These are phyloP conservation scores for Amanita fuliginea DNA, from an alignment of 768 basidiomycete species.

Conservation along the genomic window DNA sequence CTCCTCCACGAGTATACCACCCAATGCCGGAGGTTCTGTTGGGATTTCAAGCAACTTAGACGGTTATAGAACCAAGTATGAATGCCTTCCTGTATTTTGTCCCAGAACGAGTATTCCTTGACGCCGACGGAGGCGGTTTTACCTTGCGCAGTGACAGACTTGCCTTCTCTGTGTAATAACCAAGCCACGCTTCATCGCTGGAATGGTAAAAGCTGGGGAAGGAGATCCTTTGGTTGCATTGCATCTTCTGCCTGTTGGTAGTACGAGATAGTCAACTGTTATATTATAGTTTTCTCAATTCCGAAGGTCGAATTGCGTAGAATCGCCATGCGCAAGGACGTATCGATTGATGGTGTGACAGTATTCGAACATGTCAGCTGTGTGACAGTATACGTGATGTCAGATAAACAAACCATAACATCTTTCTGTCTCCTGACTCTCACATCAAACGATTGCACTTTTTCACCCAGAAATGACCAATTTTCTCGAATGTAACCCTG, in stretches of 20 bases:
- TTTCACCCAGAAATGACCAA: too few species aligned
- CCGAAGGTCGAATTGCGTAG: too few species aligned
- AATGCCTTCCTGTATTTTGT: conserved; percentile 32
- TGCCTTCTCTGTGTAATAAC: conserved; percentile 66
- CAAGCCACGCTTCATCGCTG: conserved; percentile 72
- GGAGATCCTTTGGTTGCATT: conserved; percentile 56
- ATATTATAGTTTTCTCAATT: too few species aligned
- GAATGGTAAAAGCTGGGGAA: conserved; percentile 70
- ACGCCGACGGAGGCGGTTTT: conserved; percentile 22
- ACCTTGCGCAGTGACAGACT: conserved; percentile 37
- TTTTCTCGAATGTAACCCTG: too few species aligned
- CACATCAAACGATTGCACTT: too few species aligned
- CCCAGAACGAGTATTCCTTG: conserved; percentile 38
- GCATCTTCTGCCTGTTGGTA: conserved; percentile 24
- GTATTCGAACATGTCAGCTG: too few species aligned
- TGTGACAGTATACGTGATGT: too few species aligned
- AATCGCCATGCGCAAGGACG: too few species aligned
- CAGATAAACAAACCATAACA: too few species aligned
- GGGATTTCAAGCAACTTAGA: conserved; percentile 37
- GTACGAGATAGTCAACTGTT: too few species aligned
- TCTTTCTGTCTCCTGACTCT: too few species aligned
- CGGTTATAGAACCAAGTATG: conserved; percentile 47
- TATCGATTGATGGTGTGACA: too few species aligned
- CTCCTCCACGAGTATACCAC: conserved; percentile 84
- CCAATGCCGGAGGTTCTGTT: conserved; percentile 28